A percentile compares a stretch with the other conserved stretches of the same genome.
Conservation (phyloP, 2,329 filamentous ascomycete species). For the Penicillium sp. region DNA sequence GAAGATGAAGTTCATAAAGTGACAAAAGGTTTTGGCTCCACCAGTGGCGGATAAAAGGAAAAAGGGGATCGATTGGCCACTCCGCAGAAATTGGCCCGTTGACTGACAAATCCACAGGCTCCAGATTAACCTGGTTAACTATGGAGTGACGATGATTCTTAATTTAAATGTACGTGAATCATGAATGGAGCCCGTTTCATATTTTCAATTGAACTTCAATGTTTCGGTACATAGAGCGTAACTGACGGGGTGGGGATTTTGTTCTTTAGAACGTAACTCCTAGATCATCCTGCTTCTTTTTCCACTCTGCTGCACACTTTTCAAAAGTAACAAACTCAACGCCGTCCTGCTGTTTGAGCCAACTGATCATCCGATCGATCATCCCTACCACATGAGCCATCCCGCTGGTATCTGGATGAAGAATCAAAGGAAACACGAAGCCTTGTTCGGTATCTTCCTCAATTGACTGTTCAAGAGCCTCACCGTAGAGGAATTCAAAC, state of each 20-base stretch:
- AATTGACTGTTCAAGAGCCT: slow-evolving; percentile 35
- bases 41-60: slow-evolving; percentile 5
- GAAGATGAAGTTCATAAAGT: slow-evolving; percentile 1
- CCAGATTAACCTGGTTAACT: no score
- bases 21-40: neutral
- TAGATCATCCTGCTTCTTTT: slow-evolving; percentile 14
- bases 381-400: slow-evolving; percentile 61
- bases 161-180: no score
- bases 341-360: slow-evolving; percentile 45
- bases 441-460: slow-evolving; percentile 28
- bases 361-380: slow-evolving; percentile 51
- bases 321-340: slow-evolving; percentile 33
- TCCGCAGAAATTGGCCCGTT: neutral
- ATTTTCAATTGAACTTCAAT: no score
- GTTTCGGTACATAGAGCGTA: no score
- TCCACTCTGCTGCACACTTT: slow-evolving; percentile 32
- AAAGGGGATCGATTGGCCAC: neutral
- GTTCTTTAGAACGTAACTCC: no score
- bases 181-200: no score
- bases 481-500: slow-evolving; percentile 51
- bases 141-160: no score
- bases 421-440: slow-evolving; percentile 49
- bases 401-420: slow-evolving; percentile 58
- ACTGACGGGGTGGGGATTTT: no score
- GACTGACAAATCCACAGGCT: no score